Evolutionary conservation across 2,329 filamentous ascomycete genomes (phyloP).

Genomic region (Nakataea oryzae): DNA sequence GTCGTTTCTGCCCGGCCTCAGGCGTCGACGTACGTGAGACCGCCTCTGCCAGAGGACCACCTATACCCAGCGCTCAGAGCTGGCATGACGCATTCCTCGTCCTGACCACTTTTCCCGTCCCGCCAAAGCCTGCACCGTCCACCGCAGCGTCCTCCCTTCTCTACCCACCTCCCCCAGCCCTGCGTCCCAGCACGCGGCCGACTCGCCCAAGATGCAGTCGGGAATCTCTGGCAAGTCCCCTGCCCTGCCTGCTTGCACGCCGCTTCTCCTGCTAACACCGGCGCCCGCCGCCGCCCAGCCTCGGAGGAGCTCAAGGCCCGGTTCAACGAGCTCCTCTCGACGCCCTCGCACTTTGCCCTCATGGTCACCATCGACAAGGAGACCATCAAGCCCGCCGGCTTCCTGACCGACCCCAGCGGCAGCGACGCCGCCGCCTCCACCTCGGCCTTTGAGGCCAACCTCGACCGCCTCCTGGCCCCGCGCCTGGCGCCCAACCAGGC

Average conservation of each 20-base stretch:
- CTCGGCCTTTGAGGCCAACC: constrained; percentile 51
- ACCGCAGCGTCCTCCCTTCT: no score
- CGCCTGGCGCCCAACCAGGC: constrained; percentile 58
- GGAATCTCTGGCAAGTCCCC: constrained; percentile 56
- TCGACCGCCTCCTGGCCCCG: constrained; percentile 44
- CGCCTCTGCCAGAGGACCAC: no score
- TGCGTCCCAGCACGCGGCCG: not conserved
- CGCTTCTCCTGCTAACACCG: not conserved
- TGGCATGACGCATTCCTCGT: not conserved
- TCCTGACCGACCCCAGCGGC: constrained; percentile 40
- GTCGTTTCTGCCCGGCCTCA: not conserved
- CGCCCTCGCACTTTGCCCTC: constrained; percentile 54
- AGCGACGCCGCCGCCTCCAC: constrained; percentile 32
- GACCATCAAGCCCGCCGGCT: constrained; percentile 49
- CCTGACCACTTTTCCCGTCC: not conserved
- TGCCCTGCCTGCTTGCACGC: no score
- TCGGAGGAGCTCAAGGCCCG: constrained; percentile 67
- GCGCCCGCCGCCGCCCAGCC: constrained; percentile 32
- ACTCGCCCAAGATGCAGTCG: constrained; percentile 55
- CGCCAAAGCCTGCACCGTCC: no score
- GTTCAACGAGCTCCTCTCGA: constrained; percentile 59
- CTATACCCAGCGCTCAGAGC: not conserved
- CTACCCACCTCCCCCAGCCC: not conserved
- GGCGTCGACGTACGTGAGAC: not conserved
- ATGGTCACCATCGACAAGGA: constrained; percentile 62